Base-by-base conservation (phyloP, 331 rosid genomes). In the Rhamnella rubrinervis region DNA sequence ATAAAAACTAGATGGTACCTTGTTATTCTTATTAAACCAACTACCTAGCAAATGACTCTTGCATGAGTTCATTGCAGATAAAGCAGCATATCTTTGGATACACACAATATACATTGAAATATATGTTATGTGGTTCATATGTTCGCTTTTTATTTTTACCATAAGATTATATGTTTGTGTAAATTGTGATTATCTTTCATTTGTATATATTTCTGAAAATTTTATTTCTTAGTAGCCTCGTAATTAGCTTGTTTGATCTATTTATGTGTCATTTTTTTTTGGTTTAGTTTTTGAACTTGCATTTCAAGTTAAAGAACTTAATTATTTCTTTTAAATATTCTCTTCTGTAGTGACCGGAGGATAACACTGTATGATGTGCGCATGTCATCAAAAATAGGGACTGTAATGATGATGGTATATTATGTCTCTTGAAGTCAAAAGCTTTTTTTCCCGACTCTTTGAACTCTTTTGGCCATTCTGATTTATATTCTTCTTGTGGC, bases 301-400 rank as follows among this genome's bases (percentile, higher is more conserved):
- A 21, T 25, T 18, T 4, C 5, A 18, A 55, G 58, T 0, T 60
- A 35, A 19, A 8, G 59, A 53, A 55, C 9, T 31, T 35, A 40
- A 6, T 49, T 9, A 50, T 20, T 37, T 14, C 17, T 57, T 52
- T 21, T 17, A 53, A n/a, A 65, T 52, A 31, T 25, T 61, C 73
- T 60, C 21, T 72, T 68, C 63, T 81, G 74, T 50, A 93, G 98
- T 81, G 97, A 90, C 70, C 86, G 96, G 62, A 84, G 97, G 81
- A 93, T 93, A 78, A 77, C 81, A 26, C 66, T 93, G 67, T 93
- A 93, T 55, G 98, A 93, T 77, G 35, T 93, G 68, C 96, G 93
- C 37, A 85, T 84, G 90, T 75, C 86, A 67, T 64, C 89, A 56
- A 85, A 92, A 47, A 71, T 82, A 31, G 79, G 89, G 62, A 14